Evolutionary conservation across 768 basidiomycete genomes (phyloP).

Genomic region (Auricularia cornea): DNA sequence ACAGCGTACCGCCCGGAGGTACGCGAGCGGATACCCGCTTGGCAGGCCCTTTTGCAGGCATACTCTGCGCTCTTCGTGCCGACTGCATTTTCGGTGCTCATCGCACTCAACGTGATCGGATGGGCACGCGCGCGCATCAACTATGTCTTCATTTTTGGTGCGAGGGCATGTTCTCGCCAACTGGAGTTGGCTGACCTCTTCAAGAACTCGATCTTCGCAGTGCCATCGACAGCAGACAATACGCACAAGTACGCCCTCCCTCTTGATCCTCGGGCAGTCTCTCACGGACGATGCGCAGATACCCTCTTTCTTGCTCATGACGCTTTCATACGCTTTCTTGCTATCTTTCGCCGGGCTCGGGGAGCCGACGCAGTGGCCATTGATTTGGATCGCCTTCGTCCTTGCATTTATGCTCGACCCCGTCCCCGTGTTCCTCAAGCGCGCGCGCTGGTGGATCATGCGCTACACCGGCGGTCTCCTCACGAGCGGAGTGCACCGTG

Average conservation of each 20-base stretch:
- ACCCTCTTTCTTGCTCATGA: constrained; percentile 68
- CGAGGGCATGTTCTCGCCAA: constrained; percentile 17
- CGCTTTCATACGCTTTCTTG: constrained; percentile 76
- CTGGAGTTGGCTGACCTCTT: background rate
- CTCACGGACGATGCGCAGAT: constrained; percentile 35
- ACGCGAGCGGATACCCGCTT: constrained; percentile 49
- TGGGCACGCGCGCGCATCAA: constrained; percentile 78
- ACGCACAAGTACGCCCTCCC: constrained; percentile 46
- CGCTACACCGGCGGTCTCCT: constrained; percentile 54
- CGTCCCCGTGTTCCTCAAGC: constrained; percentile 50
- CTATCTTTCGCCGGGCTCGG: constrained; percentile 69
- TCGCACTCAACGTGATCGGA: constrained; percentile 75
- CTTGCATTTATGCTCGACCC: constrained; percentile 64
- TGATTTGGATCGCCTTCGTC: constrained; percentile 69
- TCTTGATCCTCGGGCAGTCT: background rate
- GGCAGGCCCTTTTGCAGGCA: constrained; percentile 66
- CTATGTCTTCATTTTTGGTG: constrained; percentile 88
- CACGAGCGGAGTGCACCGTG: constrained; percentile 57
- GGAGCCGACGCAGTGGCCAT: constrained; percentile 66
- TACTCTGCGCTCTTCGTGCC: constrained; percentile 73
- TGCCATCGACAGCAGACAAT: constrained; percentile 70
- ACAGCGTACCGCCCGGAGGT: constrained; percentile 50
- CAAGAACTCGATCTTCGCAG: constrained; percentile 63
- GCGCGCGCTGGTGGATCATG: constrained; percentile 77
- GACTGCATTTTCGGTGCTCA: constrained; percentile 60